Base-by-base conservation (phyloP, 106 monocot genomes). In the Allium cepa region DNA sequence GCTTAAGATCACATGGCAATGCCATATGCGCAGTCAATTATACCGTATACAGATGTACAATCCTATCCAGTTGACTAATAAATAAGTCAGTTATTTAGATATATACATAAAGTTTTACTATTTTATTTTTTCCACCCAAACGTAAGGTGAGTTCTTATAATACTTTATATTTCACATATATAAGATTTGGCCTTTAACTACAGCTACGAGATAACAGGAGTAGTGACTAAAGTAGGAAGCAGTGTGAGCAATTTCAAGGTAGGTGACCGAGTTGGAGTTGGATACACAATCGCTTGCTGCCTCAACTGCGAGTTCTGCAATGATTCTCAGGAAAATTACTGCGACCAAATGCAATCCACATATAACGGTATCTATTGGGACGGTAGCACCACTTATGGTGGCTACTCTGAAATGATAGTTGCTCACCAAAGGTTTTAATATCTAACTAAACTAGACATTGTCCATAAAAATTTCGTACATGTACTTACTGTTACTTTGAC, bases 341-440 rank as follows among this genome's bases (percentile, higher is more conserved):
- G 94, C 57, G 86, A 82, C 17, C 50, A 87, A 51, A 14, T 90
- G n/a, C 84, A 87, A 71, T 82, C 84, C 76, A 94, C 90, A 14
- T 90, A 87, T 74, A 84, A 82, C 49, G 84, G 90, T 60, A 36
- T 90, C 60, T 94, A 82, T 69, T 94, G 86, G 86, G 94, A 94
- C 27, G 94, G 94, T 1, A 94, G 90, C 86, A 78, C 82, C 80
- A 94, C 94, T 46, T 94, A 90, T 57, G 94, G 94, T 36, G 94
- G 94, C 50, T 94, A 87, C 75, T 94, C 90, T 27, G 18, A 57
- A 1, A 84, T 90, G 82, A 57, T 94, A 3, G 87, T 94, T 8
- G 86, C 94, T 8, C 55, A 94, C 76, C 72, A 78, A 13, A 77
- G 90, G 82, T 93, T 15, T 9, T 60, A 8, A 60, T 26, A 36